These are phyloP conservation scores for Cryptosporidium muris DNA, from an alignment of 169 alveolate genomes.

Conservation along the genomic window DNA sequence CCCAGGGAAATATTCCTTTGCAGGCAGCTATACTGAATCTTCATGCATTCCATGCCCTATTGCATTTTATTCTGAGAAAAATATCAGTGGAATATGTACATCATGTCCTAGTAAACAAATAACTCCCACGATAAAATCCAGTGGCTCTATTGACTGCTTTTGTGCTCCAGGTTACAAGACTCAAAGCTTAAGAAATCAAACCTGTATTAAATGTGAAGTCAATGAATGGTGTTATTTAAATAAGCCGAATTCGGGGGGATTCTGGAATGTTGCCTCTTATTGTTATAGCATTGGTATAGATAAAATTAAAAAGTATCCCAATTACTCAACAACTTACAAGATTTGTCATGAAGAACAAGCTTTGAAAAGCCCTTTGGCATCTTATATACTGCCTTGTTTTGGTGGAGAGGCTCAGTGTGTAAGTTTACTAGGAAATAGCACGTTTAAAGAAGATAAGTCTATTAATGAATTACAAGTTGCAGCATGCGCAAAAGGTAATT, in stretches of 20 bases:
- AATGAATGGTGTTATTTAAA: constrained; percentile 42
- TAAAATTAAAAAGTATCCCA: not conserved
- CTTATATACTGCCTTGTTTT: constrained; percentile 37
- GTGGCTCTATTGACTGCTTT: constrained; percentile 17
- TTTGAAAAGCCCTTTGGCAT: constrained; percentile 6
- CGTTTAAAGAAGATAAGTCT: not conserved
- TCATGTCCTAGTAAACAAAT: constrained; percentile 28
- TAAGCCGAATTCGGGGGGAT: constrained; percentile 32
- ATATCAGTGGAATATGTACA: constrained; percentile 5
- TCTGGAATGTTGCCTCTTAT: constrained; percentile 69
- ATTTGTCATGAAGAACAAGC: constrained; percentile 21
- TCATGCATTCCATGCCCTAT: constrained; percentile 25
- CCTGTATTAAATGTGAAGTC: constrained; percentile 23
- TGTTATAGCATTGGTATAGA: constrained; percentile 31
- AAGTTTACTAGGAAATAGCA: constrained; percentile 26
- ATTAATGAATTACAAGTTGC: constrained; percentile 1
- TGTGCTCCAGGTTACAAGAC: constrained; percentile 57
- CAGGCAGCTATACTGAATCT: constrained; percentile 48
- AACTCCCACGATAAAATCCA: constrained; percentile 9
- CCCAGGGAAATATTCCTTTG: constrained; percentile 41
- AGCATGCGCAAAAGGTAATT: constrained; percentile 52
- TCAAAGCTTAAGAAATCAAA: constrained; percentile 17
- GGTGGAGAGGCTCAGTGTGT: constrained; percentile 48
- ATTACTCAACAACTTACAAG: constrained; percentile 16
- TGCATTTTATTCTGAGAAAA: constrained; percentile 38